Evolutionary conservation across 768 basidiomycete species (phyloP), one percentile per base, ranked within the genome.

Genomic region (Suillus occidentalis): DNA sequence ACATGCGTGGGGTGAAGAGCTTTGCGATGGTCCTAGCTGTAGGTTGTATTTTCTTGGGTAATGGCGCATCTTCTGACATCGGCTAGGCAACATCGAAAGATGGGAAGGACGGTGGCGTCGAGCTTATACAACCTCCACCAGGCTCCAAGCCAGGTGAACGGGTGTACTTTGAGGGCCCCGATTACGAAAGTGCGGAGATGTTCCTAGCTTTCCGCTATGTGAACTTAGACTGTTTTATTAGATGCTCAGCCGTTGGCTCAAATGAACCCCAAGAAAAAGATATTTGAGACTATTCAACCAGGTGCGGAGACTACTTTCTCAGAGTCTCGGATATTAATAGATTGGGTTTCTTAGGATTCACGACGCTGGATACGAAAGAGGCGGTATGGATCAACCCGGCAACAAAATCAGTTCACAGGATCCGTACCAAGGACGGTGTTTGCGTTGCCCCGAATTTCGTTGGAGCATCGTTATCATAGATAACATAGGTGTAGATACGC

Each of bases 251-350:
- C 95, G 0, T 79, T 97, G 28, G 72, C 90, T 8, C 94, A 96
- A 72, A 82, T 99, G 64, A 98, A 98, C 77, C 97, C 97, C 14
- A 99, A 99, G 81, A 99, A 97, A 83, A 99, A 99, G 81, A 92
- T 99, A 39, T 99, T 98, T 72, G 97, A 99, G 80, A 90, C 95
- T 0, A 87, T 99, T 59, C 97, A 97, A 74, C 95, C 95, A 60
- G 91, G 94, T 89, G 69, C 28, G 77, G 56, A 55, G 12, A 6
- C 18, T 37, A 0, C 40, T 37, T 40, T 63, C 62, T 42, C 68
- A 58, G 53, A 60, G 56, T 55, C 50, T 9, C 6, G 34, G 58
- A 36, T 25, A n/a, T 64, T 63, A 42, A 62, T 34, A 64, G 13
- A 14, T 68, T 31, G 25, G 10, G 7, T 60, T 22, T 60, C 22